A percentile compares a stretch with the other conserved stretches of the same genome.
These are phyloP conservation scores for Aspergillus awamori DNA, from an alignment of 2,329 filamentous ascomycete genomes.

Conservation along the genomic window DNA sequence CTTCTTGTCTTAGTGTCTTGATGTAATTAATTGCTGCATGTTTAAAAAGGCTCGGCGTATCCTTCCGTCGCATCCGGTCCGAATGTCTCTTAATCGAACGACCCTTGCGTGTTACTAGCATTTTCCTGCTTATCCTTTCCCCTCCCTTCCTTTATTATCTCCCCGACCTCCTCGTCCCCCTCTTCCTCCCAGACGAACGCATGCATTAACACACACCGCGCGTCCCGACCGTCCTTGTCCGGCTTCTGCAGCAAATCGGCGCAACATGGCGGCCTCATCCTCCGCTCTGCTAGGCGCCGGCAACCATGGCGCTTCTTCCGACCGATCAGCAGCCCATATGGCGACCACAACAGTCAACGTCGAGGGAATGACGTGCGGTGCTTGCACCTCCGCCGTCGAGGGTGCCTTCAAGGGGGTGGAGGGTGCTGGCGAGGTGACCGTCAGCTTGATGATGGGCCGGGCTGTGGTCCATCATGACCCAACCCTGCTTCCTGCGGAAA, in stretches of 20 bases:
- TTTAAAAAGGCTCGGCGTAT: constrained; percentile 3
- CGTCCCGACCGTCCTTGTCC: constrained; percentile 14
- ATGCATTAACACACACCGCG: constrained; percentile 22
- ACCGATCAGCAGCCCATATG: constrained; percentile 62
- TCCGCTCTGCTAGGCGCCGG: constrained; percentile 23
- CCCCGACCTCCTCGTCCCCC: background rate
- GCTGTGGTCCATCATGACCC: constrained; percentile 93
- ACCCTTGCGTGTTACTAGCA: constrained; percentile 4
- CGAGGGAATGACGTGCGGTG: constrained; percentile 84
- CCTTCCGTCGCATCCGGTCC: constrained; percentile 14
- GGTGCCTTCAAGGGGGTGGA: constrained; percentile 80
- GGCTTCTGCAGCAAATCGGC: constrained; percentile 19
- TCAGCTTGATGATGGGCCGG: constrained; percentile 92
- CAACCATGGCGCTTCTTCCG: constrained; percentile 16
- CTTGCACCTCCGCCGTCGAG: constrained; percentile 95
- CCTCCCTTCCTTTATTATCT: constrained; percentile 6
- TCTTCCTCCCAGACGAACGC: constrained; percentile 3
- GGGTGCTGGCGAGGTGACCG: constrained; percentile 82
- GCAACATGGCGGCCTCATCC: constrained; percentile 24
- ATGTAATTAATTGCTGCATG: constrained; percentile 1
- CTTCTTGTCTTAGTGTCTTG: background rate
- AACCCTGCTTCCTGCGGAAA: constrained; percentile 69
- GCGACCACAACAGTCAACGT: constrained; percentile 89
- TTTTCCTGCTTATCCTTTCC: background rate
- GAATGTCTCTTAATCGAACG: background rate